phyloP scores from a whole-genome alignment of 2,329 filamentous ascomycete species.

The Verticillium dahliae region DNA sequence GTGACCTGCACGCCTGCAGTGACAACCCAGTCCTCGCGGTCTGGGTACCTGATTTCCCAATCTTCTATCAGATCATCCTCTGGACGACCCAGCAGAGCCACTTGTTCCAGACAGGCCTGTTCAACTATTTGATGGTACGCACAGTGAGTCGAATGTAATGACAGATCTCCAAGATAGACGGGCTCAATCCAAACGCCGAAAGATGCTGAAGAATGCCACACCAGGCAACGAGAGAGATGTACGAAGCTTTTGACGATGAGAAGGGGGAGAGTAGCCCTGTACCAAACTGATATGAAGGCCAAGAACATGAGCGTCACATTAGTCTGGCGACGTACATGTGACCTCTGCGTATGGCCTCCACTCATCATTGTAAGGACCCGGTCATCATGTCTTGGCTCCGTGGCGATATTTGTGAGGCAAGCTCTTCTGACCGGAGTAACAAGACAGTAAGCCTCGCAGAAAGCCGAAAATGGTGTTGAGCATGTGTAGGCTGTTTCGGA shows the following conservation, averaged over 20 bases:
- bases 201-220: conserved; percentile 5
- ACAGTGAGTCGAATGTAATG: not conserved
- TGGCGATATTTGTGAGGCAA: too few relatives aligned
- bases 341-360: too few relatives aligned
- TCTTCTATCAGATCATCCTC: conserved; percentile 2
- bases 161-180: not conserved
- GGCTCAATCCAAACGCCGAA: conserved; percentile 5
- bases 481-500: not conserved
- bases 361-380: too few relatives aligned
- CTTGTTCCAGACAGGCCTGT: conserved; percentile 4
- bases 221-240: not conserved
- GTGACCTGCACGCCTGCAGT: conserved; percentile 8
- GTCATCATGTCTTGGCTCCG: too few relatives aligned
- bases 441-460: not conserved
- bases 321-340: too few relatives aligned
- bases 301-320: too few relatives aligned
- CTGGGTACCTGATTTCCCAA: conserved; percentile 3
- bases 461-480: not conserved
- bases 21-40: conserved; percentile 7
- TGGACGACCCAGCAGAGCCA: not conserved
- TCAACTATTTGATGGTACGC: conserved; percentile 5
- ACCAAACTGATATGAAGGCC: too few relatives aligned
- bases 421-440: too few relatives aligned
- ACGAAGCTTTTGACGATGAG: not conserved
- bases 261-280: not conserved